These are phyloP conservation scores for Fusarium fujikuroi DNA, from an alignment of 2,329 filamentous ascomycete species.

Conservation along the genomic window DNA sequence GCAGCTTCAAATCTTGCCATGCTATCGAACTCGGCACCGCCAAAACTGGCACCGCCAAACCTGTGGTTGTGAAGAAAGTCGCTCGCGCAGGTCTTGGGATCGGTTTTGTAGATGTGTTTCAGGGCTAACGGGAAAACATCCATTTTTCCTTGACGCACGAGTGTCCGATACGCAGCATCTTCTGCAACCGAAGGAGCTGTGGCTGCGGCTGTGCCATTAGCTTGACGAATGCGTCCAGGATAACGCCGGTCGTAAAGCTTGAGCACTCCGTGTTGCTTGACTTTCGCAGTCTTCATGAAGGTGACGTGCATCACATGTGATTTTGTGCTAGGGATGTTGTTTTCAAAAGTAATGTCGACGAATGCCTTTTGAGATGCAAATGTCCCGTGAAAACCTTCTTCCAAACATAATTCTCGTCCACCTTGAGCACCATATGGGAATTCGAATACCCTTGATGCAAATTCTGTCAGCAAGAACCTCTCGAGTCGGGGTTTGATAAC, in stretches of 20 bases:
- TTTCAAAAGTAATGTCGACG: not conserved
- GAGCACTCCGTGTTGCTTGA: not conserved
- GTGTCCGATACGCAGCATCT: not conserved
- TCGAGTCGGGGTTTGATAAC: not conserved
- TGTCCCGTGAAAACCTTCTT: too few relatives aligned
- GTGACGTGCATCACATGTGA: not conserved
- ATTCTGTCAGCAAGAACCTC: not conserved
- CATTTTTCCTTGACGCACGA: not conserved
- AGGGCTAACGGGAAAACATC: not conserved
- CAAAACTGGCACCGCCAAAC: too few relatives aligned
- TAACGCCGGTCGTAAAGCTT: not conserved
- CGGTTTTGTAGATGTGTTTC: fast-evolving
- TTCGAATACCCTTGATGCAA: not conserved
- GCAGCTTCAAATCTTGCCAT: not conserved
- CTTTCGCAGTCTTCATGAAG: not conserved
- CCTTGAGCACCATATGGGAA: not conserved
- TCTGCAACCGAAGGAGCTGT: not conserved
- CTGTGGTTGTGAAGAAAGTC: not conserved
- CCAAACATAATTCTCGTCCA: fast-evolving
- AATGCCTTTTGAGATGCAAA: too few relatives aligned
- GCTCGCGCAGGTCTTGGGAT: fast-evolving
- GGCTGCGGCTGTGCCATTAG: too few relatives aligned
- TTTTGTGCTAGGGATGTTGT: not conserved
- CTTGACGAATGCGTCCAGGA: not conserved
- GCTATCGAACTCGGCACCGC: not conserved